Conservation (phyloP, 768 basidiomycete species). For the Dacryopinax primogenitus region DNA sequence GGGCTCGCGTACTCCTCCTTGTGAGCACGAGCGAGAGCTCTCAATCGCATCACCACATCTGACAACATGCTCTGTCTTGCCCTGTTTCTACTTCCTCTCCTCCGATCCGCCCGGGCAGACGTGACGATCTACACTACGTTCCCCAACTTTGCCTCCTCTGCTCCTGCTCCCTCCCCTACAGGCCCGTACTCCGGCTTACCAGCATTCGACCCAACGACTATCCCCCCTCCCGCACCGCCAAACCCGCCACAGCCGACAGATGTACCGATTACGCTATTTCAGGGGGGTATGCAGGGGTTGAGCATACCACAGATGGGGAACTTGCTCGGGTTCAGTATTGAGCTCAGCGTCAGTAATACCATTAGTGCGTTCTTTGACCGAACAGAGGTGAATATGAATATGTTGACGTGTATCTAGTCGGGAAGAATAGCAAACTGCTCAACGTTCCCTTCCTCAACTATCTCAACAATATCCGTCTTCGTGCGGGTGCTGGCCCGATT, state of each 20-base stretch:
- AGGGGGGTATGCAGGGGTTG: conserved; percentile 21
- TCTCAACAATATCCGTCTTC: conserved; percentile 53
- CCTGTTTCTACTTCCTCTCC: background rate
- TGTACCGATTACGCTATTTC: background rate
- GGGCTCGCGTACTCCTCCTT: too few relatives aligned
- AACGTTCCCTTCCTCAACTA: conserved; percentile 64
- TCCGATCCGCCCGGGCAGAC: background rate
- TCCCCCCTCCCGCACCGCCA: background rate
- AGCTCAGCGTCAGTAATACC: conserved; percentile 58
- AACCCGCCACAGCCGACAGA: background rate
- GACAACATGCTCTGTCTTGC: background rate
- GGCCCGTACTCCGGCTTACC: conserved; percentile 9
- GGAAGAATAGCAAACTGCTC: conserved; percentile 39
- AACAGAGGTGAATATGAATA: background rate
- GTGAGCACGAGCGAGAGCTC: too few relatives aligned
- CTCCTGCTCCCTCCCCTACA: background rate
- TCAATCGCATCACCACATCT: too few relatives aligned
- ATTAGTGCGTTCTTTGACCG: conserved; percentile 35
- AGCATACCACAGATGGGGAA: conserved; percentile 39
- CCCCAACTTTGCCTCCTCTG: background rate
- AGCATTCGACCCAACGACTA: conserved; percentile 13
- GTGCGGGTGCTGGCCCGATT: conserved; percentile 49
- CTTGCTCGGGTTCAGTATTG: conserved; percentile 64
- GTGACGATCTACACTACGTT: background rate
- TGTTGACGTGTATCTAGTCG: conserved; percentile 30